Percentiles rank a stretch among this genome's conserved stretches.
These are phyloP conservation scores for Phlebiopsis gigantea DNA, from an alignment of 768 basidiomycete genomes.

Conservation along the genomic window DNA sequence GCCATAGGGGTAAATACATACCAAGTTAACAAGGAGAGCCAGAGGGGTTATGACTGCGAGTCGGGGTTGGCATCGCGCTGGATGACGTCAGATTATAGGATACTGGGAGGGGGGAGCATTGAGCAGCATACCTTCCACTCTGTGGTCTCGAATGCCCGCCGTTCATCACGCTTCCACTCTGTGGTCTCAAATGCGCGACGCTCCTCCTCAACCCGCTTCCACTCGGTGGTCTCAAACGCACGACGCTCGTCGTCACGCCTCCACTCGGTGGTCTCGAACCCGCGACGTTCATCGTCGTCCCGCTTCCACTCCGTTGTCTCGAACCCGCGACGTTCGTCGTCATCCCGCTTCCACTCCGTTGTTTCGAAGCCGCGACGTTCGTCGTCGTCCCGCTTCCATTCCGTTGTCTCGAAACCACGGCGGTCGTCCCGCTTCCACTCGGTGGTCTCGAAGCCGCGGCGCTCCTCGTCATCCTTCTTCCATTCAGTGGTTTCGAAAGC, in stretches of 20 bases:
- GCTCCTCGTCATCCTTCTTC: not conserved
- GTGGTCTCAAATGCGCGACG: slow-evolving; percentile 7
- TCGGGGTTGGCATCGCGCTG: not conserved
- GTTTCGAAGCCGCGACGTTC: not conserved
- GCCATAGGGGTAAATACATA: not conserved
- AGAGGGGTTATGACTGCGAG: not conserved
- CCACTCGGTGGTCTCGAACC: not conserved
- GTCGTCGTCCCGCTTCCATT: not conserved
- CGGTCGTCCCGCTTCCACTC: not conserved
- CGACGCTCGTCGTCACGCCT: not conserved
- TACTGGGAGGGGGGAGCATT: too few species aligned
- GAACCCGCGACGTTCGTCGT: not conserved
- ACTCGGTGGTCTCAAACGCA: not conserved
- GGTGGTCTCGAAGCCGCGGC: not conserved
- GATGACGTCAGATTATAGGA: not conserved
- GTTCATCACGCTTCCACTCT: not conserved
- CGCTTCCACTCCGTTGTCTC: not conserved
- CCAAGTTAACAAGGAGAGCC: too few species aligned
- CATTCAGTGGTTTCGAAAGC: not conserved
- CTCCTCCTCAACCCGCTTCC: slow-evolving; percentile 9
- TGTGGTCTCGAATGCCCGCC: not conserved
- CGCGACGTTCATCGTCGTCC: not conserved
- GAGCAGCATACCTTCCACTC: not conserved
- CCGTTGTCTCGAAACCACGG: not conserved
- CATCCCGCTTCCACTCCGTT: not conserved